Percentiles rank a stretch among this genome's conserved stretches.
Conservation (phyloP, 192 early-diverging fungal species). For the Coemansia sp. region DNA sequence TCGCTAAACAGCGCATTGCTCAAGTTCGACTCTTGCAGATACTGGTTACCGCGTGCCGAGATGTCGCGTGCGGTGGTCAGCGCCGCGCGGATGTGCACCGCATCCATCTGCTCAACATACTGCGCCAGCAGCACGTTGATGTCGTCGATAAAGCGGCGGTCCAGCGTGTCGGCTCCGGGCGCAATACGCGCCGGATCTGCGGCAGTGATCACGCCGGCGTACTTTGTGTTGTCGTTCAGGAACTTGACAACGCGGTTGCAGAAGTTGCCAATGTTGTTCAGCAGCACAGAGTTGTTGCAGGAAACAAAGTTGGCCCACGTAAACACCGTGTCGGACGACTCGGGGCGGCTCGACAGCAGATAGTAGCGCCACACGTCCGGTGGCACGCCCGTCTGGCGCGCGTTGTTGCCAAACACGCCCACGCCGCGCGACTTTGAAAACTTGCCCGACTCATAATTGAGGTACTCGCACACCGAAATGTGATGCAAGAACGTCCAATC, state of each 20-base stretch:
- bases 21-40: slow-evolving; percentile 89
- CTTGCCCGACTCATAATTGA: slow-evolving; percentile 94
- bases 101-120: slow-evolving; percentile 77
- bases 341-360: slow-evolving; percentile 87
- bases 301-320: slow-evolving; percentile 89
- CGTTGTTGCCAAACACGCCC: slow-evolving; percentile 97
- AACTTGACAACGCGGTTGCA: slow-evolving; percentile 97
- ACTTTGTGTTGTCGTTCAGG: slow-evolving; percentile 72
- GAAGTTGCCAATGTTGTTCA: slow-evolving; percentile 96
- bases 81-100: slow-evolving; percentile 78
- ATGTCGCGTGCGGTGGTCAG: slow-evolving; percentile 88
- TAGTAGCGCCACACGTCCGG: slow-evolving; percentile 97
- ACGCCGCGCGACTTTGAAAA: slow-evolving; percentile 96
- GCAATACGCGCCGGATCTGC: slow-evolving; percentile 42
- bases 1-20: slow-evolving; percentile 85
- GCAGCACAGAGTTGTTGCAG: slow-evolving; percentile 93
- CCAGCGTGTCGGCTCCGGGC: slow-evolving; percentile 53
- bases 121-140: slow-evolving; percentile 71
- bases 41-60: slow-evolving; percentile 89
- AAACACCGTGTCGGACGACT: slow-evolving; percentile 86
- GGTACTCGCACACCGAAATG: slow-evolving; percentile 90
- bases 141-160: slow-evolving; percentile 74
- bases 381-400: slow-evolving; percentile 81
- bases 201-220: slow-evolving; percentile 75
- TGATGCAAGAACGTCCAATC: slow-evolving; percentile 90